Conservation (phyloP, 352 stramenopile genomes). For the Aphanomyces euteiches region DNA sequence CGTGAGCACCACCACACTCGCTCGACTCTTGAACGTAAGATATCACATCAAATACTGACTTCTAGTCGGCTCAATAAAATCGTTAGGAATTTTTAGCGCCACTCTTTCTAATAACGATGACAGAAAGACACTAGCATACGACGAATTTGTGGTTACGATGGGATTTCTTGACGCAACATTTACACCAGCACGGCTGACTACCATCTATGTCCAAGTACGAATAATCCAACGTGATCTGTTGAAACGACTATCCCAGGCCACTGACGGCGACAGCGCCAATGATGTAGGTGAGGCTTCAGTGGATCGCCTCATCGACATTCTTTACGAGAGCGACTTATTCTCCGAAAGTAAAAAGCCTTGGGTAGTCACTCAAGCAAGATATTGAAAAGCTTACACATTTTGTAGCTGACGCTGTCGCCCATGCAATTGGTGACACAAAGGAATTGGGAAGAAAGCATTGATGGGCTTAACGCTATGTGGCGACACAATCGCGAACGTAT, state of each 20-base stretch:
- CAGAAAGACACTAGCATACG: not conserved
- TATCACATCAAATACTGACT: not conserved
- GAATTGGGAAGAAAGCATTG: conserved; percentile 8
- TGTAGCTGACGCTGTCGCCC: conserved; percentile 9
- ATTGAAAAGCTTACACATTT: not conserved
- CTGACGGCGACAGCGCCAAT: not conserved
- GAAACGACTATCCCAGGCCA: conserved; percentile 9
- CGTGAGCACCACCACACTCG: conserved; percentile 22
- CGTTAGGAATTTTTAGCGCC: conserved; percentile 9
- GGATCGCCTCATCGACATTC: not conserved
- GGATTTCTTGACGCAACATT: conserved; percentile 18
- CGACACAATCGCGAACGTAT: conserved; percentile 1
- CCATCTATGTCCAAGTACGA: conserved; percentile 16
- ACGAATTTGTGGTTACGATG: conserved; percentile 15
- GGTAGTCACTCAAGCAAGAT: conserved; percentile 3
- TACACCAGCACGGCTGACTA: not conserved
- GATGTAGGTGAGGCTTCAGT: conserved; percentile 6
- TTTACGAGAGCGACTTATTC: conserved; percentile 27
- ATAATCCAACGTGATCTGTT: not conserved
- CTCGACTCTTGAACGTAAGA: conserved; percentile 5
- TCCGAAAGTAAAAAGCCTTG: conserved; percentile 24
- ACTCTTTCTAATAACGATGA: not conserved
- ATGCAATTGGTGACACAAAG: conserved; percentile 24
- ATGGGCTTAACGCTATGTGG: conserved; percentile 27
- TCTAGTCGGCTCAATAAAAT: not conserved